A percentile compares a stretch with the other conserved stretches of the same genome.
Evolutionary conservation across 768 basidiomycete species (phyloP).

Genomic region (Aureoboletus auriporus): DNA sequence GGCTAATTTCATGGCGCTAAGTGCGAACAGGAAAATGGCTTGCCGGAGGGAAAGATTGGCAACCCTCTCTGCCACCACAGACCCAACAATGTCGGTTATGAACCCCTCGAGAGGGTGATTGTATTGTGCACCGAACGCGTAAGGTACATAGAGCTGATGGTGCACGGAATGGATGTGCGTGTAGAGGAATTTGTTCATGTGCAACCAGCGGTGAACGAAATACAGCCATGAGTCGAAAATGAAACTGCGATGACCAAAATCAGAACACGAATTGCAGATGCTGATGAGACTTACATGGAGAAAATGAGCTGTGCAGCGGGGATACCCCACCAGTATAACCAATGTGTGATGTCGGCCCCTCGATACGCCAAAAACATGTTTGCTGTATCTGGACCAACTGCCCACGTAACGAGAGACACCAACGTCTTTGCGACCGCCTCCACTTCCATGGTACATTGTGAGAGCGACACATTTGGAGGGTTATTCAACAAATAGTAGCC

Average conservation of each 20-base stretch:
- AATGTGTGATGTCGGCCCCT: constrained; percentile 49
- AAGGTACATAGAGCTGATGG: constrained; percentile 58
- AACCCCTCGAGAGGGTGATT: constrained; percentile 97
- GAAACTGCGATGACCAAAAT: constrained; percentile 50
- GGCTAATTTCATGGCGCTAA: constrained; percentile 89
- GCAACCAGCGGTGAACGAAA: constrained; percentile 92
- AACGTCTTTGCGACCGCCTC: constrained; percentile 34
- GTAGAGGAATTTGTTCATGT: constrained; percentile 87
- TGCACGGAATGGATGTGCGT: constrained; percentile 90
- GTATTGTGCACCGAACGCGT: constrained; percentile 85
- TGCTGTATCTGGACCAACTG: constrained; percentile 42
- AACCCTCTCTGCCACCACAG: constrained; percentile 66
- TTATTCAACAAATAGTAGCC: constrained; percentile 66
- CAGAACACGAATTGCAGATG: neutral
- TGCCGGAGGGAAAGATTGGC: constrained; percentile 76
- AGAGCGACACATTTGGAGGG: constrained; percentile 22
- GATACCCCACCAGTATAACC: constrained; percentile 32
- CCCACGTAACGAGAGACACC: constrained; percentile 33
- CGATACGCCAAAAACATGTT: constrained; percentile 32
- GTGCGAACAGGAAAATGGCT: constrained; percentile 73
- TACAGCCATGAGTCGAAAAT: constrained; percentile 98
- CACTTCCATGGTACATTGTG: constrained; percentile 29
- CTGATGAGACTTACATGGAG: constrained; percentile 66
- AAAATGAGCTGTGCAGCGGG: constrained; percentile 67
- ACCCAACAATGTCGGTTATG: constrained; percentile 79